Conservation (phyloP, 106 monocot species). For the Dendrobium catenatum region DNA sequence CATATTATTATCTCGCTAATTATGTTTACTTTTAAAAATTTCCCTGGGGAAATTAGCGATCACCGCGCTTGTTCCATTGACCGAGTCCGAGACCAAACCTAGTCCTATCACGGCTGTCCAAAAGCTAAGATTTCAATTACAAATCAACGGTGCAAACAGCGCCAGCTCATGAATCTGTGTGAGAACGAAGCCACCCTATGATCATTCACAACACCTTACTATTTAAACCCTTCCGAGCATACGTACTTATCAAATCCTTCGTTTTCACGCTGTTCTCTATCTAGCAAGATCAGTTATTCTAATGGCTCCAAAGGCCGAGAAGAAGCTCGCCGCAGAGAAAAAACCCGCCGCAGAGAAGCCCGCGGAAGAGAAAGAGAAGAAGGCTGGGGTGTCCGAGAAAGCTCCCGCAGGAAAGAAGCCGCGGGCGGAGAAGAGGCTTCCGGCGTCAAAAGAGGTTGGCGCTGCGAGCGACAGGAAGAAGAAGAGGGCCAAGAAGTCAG, state of each 20-base stretch:
- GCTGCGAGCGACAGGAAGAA: conserved; percentile 23
- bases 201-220: not conserved
- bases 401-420: conserved; percentile 35
- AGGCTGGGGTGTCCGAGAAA: conserved; percentile 11
- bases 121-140: too few species aligned
- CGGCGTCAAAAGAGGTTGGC: conserved; percentile 21
- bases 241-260: too few species aligned
- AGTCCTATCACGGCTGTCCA: too few species aligned
- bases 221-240: not conserved
- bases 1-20: too few species aligned
- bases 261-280: too few species aligned
- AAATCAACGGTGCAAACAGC: too few species aligned
- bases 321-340: conserved; percentile 57
- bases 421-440: conserved; percentile 31
- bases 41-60: too few species aligned
- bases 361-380: conserved; percentile 17
- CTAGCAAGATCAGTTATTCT: not conserved
- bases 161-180: not conserved
- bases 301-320: conserved; percentile 18
- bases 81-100: too few species aligned
- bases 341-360: conserved; percentile 30
- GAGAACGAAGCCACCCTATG: not conserved
- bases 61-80: too few species aligned
- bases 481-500: conserved; percentile 40
- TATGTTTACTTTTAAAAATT: too few species aligned